Evolutionary conservation across 2,329 filamentous ascomycete species (phyloP).

Genomic region (Shiraia sp.): DNA sequence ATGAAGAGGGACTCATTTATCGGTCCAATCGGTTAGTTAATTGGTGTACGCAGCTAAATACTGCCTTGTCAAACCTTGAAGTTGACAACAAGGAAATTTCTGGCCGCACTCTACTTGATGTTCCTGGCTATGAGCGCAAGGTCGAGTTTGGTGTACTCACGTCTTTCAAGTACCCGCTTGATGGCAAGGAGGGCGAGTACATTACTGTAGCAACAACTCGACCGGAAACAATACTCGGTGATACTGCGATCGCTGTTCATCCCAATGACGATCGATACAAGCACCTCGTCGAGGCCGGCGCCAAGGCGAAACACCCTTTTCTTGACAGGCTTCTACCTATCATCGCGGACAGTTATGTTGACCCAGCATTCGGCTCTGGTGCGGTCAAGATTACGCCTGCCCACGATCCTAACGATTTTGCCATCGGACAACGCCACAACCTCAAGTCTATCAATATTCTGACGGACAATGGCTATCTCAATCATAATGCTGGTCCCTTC

Average conservation of each 20-base stretch:
- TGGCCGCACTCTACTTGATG: constrained; percentile 83
- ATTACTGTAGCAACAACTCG: constrained; percentile 93
- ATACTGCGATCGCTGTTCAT: constrained; percentile 91
- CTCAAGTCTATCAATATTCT: constrained; percentile 89
- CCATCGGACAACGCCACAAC: constrained; percentile 69
- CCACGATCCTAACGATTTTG: constrained; percentile 95
- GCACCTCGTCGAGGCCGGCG: constrained; percentile 77
- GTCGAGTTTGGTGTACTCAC: constrained; percentile 91
- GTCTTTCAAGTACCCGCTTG: constrained; percentile 89
- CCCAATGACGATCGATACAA: constrained; percentile 85
- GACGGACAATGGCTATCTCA: constrained; percentile 88
- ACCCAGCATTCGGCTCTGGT: constrained; percentile 92
- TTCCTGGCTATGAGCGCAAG: constrained; percentile 96
- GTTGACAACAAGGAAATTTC: constrained; percentile 88
- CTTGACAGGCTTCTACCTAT: constrained; percentile 81
- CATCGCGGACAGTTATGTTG: constrained; percentile 85
- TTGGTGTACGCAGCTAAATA: constrained; percentile 90
- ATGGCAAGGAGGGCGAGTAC: constrained; percentile 76
- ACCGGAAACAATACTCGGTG: constrained; percentile 93
- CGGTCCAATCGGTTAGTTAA: constrained; percentile 91
- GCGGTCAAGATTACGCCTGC: constrained; percentile 96
- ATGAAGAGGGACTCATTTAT: constrained; percentile 94
- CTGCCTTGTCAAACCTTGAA: constrained; percentile 87
- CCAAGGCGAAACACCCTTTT: too few relatives aligned
- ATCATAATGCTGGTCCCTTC: constrained; percentile 80